Evolutionary conservation across 129 eudicot species (phyloP).

Genomic region (Logfia minima): DNA sequence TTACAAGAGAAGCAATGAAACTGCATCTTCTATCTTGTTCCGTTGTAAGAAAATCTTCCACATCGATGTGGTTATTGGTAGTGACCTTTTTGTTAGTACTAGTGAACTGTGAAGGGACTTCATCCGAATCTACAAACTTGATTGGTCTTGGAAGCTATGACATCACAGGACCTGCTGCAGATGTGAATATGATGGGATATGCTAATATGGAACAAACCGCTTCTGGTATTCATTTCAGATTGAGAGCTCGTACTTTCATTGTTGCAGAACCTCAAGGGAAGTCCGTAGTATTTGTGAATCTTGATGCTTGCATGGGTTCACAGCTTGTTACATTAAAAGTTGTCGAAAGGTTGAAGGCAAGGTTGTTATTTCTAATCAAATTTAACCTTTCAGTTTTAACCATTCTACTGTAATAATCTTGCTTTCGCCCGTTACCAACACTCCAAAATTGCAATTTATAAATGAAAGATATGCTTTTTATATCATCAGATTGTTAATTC

Average conservation of each 20-base stretch:
- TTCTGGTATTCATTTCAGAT: constrained; percentile 89
- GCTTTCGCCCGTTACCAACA: neutral
- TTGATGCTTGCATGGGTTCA: constrained; percentile 99
- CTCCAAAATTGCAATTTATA: neutral
- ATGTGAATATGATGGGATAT: constrained; percentile 92
- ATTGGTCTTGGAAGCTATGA: constrained; percentile 59
- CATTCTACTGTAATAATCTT: neutral
- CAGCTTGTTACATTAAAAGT: constrained; percentile 90
- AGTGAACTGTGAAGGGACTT: neutral
- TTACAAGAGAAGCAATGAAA: neutral
- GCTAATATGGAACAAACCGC: constrained; percentile 80
- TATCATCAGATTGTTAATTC: neutral
- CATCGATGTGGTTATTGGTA: neutral
- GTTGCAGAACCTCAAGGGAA: constrained; percentile 48
- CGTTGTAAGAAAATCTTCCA: neutral
- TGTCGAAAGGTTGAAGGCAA: constrained; percentile 84
- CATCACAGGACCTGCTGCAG: constrained; percentile 62
- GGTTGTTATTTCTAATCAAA: constrained; percentile 34
- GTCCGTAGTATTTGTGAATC: constrained; percentile 69
- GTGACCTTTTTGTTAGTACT: neutral
- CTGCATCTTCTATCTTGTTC: neutral
- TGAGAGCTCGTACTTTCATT: constrained; percentile 62
- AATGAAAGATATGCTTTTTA: neutral
- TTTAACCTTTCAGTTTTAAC: constrained; percentile 4
- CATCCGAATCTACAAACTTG: constrained; percentile 18